Evolutionary conservation across 129 eudicot genomes (phyloP).

Genomic region (Kitagawia praeruptora): DNA sequence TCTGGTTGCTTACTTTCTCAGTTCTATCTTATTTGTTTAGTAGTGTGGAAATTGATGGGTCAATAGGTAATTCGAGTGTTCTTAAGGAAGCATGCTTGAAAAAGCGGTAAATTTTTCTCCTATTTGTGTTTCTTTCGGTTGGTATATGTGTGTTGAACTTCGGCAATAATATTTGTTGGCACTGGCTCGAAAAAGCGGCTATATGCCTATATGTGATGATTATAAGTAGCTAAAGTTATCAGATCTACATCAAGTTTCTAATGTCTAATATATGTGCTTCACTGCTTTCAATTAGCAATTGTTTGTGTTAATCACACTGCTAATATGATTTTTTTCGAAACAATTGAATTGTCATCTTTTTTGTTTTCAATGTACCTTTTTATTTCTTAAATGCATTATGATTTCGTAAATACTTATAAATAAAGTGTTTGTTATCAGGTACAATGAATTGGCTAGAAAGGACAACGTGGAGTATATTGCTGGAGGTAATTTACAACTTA

Average conservation of each 20-base stretch:
- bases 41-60: constrained; percentile 58
- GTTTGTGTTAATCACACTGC: background rate
- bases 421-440: constrained; percentile 25
- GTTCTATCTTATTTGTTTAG: constrained; percentile 6
- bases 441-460: constrained; percentile 70
- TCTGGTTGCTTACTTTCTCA: constrained; percentile 3
- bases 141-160: background rate
- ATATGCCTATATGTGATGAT: background rate
- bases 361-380: background rate
- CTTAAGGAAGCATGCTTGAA: constrained; percentile 50
- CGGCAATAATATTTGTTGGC: too few relatives aligned
- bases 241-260: background rate
- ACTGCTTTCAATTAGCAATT: background rate
- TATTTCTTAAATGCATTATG: background rate
- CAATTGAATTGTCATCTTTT: background rate
- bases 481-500: constrained; percentile 47
- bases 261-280: background rate
- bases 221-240: background rate
- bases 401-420: background rate
- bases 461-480: too few relatives aligned
- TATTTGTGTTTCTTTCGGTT: background rate
- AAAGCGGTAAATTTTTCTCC: constrained; percentile 43
- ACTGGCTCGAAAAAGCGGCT: too few relatives aligned
- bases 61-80: constrained; percentile 45
- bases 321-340: background rate